phyloP scores from a whole-genome alignment of 148 eudicot genomes.

The Mesembryanthemum crystallinum region DNA sequence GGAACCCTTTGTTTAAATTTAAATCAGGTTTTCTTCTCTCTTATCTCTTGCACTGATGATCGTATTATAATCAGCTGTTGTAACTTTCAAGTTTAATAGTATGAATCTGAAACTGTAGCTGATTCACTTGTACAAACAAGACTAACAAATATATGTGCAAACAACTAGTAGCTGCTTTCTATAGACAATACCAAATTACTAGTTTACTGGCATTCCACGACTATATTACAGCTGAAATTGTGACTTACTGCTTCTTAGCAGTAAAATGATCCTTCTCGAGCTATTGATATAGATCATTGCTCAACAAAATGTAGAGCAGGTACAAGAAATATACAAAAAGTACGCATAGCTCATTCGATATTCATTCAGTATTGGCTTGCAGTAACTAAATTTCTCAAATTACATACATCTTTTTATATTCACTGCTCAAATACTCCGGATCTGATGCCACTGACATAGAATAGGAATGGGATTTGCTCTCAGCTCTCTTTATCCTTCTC shows the following conservation, averaged over 20 bases:
- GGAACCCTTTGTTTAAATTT: not conserved
- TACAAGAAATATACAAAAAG: conserved; percentile 12
- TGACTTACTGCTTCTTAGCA: not conserved
- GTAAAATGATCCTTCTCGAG: conserved; percentile 12
- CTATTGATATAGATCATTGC: conserved; percentile 18
- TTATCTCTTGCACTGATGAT: no score
- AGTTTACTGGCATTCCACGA: conserved; percentile 4
- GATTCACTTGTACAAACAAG: not conserved
- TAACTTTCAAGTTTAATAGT: not conserved
- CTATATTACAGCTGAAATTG: conserved; percentile 23
- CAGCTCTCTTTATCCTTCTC: conserved; percentile 57
- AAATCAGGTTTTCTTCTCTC: no score
- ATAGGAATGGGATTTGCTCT: conserved; percentile 58
- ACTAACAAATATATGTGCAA: not conserved
- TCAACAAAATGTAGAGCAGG: conserved; percentile 3
- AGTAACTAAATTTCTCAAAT: conserved; percentile 42
- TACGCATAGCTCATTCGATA: conserved; percentile 4
- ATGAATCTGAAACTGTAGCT: not conserved
- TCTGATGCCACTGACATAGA: conserved; percentile 69
- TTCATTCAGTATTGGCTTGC: not conserved
- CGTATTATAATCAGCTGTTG: not conserved
- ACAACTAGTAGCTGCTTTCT: not conserved
- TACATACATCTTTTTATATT: conserved; percentile 83
- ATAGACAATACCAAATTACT: not conserved
- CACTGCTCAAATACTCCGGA: conserved; percentile 53